Evolutionary conservation across 495 filamentous ascomycete genomes (phyloP).

Genomic region (Daldinia bambusicola): DNA sequence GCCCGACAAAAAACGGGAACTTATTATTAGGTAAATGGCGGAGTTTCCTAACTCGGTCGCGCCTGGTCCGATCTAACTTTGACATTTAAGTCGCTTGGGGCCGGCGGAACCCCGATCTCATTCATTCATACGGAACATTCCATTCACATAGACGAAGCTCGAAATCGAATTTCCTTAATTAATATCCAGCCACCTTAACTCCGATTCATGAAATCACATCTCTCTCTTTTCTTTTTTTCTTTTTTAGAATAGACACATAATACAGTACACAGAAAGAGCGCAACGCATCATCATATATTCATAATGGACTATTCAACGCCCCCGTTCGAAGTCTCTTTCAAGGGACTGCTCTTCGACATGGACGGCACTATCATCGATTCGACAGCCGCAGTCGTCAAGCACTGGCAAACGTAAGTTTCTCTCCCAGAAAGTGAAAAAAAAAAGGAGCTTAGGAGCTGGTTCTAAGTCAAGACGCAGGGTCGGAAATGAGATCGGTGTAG

Average conservation of each 20-base stretch:
- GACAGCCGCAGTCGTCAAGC: slow-evolving; percentile 85
- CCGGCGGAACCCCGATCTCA: not conserved
- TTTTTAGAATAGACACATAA: not conserved
- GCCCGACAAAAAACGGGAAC: slow-evolving; percentile 4
- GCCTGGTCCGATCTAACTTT: slow-evolving; percentile 1
- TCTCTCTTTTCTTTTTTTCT: too few species aligned
- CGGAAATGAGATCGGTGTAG: slow-evolving; percentile 82
- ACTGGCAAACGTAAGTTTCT: slow-evolving; percentile 80
- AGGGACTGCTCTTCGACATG: slow-evolving; percentile 90
- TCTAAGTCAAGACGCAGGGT: slow-evolving; percentile 63
- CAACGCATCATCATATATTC: not conserved
- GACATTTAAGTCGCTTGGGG: slow-evolving; percentile 6
- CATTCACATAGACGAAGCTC: too few species aligned
- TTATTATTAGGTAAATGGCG: slow-evolving; percentile 9
- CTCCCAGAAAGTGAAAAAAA: not conserved
- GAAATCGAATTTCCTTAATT: not conserved
- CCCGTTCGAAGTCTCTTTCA: slow-evolving; percentile 69
- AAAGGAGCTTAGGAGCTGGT: not conserved
- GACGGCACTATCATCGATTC: slow-evolving; percentile 87
- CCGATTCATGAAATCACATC: not conserved
- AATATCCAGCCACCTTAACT: slow-evolving; percentile 2
- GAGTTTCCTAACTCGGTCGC: slow-evolving; percentile 45
- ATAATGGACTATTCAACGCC: slow-evolving; percentile 66
- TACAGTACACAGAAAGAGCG: not conserved
- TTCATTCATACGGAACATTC: not conserved